Evolutionary conservation across 352 stramenopile species (phyloP).

Genomic region (Pseudoperonospora humuli): DNA sequence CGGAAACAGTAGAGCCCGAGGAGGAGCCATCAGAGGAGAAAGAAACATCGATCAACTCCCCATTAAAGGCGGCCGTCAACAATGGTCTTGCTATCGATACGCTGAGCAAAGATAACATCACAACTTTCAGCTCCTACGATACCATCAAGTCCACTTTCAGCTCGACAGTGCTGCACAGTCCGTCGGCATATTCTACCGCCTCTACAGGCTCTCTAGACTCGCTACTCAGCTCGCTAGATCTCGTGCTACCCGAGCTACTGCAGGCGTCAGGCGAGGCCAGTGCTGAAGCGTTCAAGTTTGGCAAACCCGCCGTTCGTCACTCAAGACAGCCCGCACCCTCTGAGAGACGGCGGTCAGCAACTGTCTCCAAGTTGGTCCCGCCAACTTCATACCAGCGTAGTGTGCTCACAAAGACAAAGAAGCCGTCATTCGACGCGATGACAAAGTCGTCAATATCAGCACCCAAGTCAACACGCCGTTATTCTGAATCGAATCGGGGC

Average conservation of each 20-base stretch:
- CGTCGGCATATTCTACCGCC: slow-evolving; percentile 26
- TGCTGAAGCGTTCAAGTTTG: background rate
- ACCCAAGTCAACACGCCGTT: slow-evolving; percentile 11
- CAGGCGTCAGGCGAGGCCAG: slow-evolving; percentile 9
- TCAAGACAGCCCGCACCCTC: slow-evolving; percentile 10
- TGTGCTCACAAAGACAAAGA: background rate
- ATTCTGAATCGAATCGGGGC: slow-evolving; percentile 3
- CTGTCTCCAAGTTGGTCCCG: slow-evolving; percentile 8
- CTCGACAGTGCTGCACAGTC: slow-evolving; percentile 10
- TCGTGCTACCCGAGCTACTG: slow-evolving; percentile 15
- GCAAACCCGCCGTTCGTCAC: slow-evolving; percentile 3
- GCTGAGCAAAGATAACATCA: slow-evolving; percentile 6
- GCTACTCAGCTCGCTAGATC: slow-evolving; percentile 20
- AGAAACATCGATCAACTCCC: background rate
- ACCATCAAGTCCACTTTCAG: slow-evolving; percentile 9
- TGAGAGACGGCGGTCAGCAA: slow-evolving; percentile 2
- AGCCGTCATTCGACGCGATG: background rate
- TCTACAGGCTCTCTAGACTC: slow-evolving; percentile 29
- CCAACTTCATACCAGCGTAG: slow-evolving; percentile 4
- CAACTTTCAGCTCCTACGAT: slow-evolving; percentile 4
- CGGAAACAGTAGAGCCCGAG: background rate
- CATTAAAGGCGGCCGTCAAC: slow-evolving; percentile 5
- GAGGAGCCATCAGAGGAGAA: slow-evolving; percentile 3
- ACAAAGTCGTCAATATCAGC: background rate
- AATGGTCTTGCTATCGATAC: slow-evolving; percentile 13